These are phyloP conservation scores for Moringa oleifera DNA, from an alignment of 345 rosid species.

Conservation along the genomic window DNA sequence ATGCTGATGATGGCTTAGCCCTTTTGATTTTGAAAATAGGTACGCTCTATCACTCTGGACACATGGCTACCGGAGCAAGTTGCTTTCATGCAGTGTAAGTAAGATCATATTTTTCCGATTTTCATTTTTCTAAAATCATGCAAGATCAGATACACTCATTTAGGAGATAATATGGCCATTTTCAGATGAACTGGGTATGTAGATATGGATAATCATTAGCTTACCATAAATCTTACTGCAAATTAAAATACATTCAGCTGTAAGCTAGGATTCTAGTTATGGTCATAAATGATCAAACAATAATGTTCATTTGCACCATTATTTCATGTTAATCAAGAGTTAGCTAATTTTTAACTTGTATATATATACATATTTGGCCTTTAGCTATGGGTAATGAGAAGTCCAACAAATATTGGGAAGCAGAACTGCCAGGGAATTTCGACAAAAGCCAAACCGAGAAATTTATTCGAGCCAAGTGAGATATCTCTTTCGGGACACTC, in stretches of 20 bases:
- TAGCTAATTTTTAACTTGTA: too few relatives aligned
- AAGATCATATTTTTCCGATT: too few relatives aligned
- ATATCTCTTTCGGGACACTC: too few relatives aligned
- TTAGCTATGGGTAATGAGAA: slow-evolving; percentile 80
- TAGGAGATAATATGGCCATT: too few relatives aligned
- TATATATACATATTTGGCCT: too few relatives aligned
- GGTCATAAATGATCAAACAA: not conserved
- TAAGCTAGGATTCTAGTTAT: not conserved
- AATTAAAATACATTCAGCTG: not conserved
- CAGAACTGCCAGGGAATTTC: slow-evolving; percentile 70
- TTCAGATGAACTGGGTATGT: too few relatives aligned
- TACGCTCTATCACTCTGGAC: slow-evolving; percentile 87
- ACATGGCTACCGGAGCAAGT: slow-evolving; percentile 99
- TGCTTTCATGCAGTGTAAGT: slow-evolving; percentile 71
- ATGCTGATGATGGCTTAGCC: too few relatives aligned
- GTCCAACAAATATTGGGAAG: slow-evolving; percentile 90
- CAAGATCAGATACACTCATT: too few relatives aligned
- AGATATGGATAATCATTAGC: too few relatives aligned
- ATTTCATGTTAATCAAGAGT: too few relatives aligned
- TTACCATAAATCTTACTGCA: too few relatives aligned
- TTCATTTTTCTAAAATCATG: too few relatives aligned
- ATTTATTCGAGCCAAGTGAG: slow-evolving; percentile 79
- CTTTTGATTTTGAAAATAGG: slow-evolving; percentile 31
- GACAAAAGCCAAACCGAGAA: slow-evolving; percentile 64
- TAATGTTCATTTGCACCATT: not conserved